Conservation (phyloP, 805 yeast species). For the Debaryomyces hansenii region DNA sequence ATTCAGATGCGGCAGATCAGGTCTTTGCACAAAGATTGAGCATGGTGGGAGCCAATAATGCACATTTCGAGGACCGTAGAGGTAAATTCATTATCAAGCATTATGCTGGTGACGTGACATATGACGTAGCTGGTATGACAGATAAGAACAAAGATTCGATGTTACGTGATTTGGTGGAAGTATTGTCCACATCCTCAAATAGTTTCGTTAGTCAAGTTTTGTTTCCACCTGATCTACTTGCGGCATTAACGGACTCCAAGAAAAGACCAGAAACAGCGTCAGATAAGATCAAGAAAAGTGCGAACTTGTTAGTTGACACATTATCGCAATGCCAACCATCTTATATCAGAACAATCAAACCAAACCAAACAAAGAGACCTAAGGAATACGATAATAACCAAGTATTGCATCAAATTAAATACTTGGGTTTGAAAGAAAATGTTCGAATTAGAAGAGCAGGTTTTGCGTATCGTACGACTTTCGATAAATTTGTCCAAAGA, state of each 20-base stretch:
- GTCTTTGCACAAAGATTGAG: slow-evolving; percentile 90
- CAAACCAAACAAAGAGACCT: slow-evolving; percentile 91
- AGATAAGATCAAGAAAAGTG: slow-evolving; percentile 89
- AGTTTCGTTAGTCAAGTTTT: slow-evolving; percentile 59
- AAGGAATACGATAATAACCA: slow-evolving; percentile 84
- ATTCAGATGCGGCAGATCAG: slow-evolving; percentile 93
- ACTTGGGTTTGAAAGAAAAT: slow-evolving; percentile 93
- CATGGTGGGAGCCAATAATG: slow-evolving; percentile 71
- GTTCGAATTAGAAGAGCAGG: slow-evolving; percentile 98
- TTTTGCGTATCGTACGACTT: slow-evolving; percentile 95
- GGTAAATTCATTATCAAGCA: slow-evolving; percentile 89
- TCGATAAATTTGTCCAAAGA: slow-evolving; percentile 93
- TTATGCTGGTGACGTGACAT: slow-evolving; percentile 98
- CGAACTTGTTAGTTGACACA: slow-evolving; percentile 86
- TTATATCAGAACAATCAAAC: slow-evolving; percentile 95
- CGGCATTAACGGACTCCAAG: slow-evolving; percentile 52
- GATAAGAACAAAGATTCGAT: slow-evolving; percentile 96
- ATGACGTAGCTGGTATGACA: slow-evolving; percentile 86
- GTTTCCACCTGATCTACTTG: slow-evolving; percentile 40
- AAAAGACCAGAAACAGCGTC: slow-evolving; percentile 93
- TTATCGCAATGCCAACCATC: slow-evolving; percentile 91
- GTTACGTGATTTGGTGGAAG: slow-evolving; percentile 81
- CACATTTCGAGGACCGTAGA: slow-evolving; percentile 86
- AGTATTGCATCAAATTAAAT: slow-evolving; percentile 93
- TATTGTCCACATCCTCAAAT: slow-evolving; percentile 71